Evolutionary conservation across 345 rosid genomes (phyloP), one percentile per base, ranked within the genome.

Genomic region (Populus davidiana): DNA sequence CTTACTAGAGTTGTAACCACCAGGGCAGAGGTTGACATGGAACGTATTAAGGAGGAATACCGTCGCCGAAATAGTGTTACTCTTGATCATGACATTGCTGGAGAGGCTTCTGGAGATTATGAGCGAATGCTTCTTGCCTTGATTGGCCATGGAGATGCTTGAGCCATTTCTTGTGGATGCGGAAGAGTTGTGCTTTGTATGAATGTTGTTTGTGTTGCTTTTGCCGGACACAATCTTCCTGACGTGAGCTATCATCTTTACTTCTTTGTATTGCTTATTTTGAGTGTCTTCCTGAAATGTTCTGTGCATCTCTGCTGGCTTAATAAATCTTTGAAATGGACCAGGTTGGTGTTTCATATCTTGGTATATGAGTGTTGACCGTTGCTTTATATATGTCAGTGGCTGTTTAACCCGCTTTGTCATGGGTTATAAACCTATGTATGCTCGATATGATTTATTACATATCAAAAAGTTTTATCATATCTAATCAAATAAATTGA

Each of bases 21-120:
- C 11, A 86, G 97, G 77, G 95, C 95, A 21, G 97, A 94, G 81
- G 88, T 90, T 36, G 95, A 94, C 85, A 87, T 94, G 97, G 86
- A 84, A 77, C 85, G 85, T 9, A 94, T 93, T 71, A 91, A 94
- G 84, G 97, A 91, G 81, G 92, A 89, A 76, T 94, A 89, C 78
- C 89, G 85, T 41, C 88, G 89, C 70, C 85, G 97, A 63, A 94
- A 91, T 86, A 93, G 90, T 16, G 83, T 93, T 70, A 77, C 94
- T 71, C 89, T 93, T 33, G 98, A 88, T n/a, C 85, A 81, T 17
- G 97, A 94, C 21, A 86, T 94, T 75, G 82, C 88, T 3, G 86
- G 84, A 38, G 98, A 93, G 66, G 87, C 97, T 77, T 84, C 91
- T 29, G 98, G 98, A 31, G 94, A 94, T 81, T 91, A 93, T 73